Conservation (phyloP, 305 asterid genomes). For the Lippia alba region DNA sequence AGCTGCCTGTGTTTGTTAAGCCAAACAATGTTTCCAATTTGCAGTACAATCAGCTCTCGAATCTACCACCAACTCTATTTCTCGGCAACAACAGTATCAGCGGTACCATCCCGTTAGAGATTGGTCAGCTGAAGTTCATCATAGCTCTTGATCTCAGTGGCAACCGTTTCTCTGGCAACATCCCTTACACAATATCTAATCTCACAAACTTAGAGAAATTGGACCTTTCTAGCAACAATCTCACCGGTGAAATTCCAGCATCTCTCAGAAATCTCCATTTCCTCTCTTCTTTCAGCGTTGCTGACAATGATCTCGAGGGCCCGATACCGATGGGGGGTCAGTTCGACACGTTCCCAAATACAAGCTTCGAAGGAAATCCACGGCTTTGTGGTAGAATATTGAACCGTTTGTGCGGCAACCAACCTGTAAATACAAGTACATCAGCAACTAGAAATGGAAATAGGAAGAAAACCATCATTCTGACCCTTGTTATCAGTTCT, state of each 20-base stretch:
- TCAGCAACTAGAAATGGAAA: slow-evolving; percentile 42
- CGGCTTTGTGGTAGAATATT: slow-evolving; percentile 69
- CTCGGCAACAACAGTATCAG: slow-evolving; percentile 48
- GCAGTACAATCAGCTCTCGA: slow-evolving; percentile 70
- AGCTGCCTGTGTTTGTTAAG: slow-evolving; percentile 84
- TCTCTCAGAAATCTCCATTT: slow-evolving; percentile 66
- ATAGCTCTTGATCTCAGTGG: slow-evolving; percentile 61
- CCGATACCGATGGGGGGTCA: slow-evolving; percentile 73
- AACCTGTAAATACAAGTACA: slow-evolving; percentile 33
- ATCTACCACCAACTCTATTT: slow-evolving; percentile 67
- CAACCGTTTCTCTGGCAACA: slow-evolving; percentile 63
- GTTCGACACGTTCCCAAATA: slow-evolving; percentile 61
- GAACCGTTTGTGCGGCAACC: slow-evolving; percentile 52
- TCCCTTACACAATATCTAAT: slow-evolving; percentile 65
- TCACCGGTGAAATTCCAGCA: slow-evolving; percentile 68
- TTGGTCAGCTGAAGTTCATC: slow-evolving; percentile 62
- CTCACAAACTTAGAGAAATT: slow-evolving; percentile 66
- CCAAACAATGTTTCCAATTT: slow-evolving; percentile 74
- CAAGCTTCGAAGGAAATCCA: slow-evolving; percentile 74
- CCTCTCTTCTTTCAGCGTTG: slow-evolving; percentile 74
- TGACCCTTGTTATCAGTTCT: slow-evolving; percentile 70
- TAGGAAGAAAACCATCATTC: slow-evolving; percentile 62
- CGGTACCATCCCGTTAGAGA: slow-evolving; percentile 64
- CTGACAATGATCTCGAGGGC: slow-evolving; percentile 69
- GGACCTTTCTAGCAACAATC: slow-evolving; percentile 63